These are phyloP conservation scores for Erodium trifolium DNA, from an alignment of 441 rosid genomes.

Conservation along the genomic window DNA sequence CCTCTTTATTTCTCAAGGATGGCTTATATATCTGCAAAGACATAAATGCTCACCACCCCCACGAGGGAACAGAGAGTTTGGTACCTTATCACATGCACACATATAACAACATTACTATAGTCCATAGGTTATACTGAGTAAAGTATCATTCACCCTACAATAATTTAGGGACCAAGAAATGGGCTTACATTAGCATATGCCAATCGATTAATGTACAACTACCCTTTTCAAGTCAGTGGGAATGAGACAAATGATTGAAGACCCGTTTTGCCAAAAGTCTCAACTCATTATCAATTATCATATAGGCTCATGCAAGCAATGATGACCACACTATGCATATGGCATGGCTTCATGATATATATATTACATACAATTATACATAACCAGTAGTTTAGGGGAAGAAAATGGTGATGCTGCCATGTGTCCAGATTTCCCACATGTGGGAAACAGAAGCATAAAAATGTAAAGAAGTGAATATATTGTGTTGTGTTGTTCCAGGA, in stretches of 20 bases:
- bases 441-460: neutral
- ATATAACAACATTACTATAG: neutral
- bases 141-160: no score
- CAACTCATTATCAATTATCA: neutral
- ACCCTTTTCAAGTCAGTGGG: neutral
- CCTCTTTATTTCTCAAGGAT: slow-evolving; percentile 18
- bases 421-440: slow-evolving; percentile 3
- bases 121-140: no score
- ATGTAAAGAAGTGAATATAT: neutral
- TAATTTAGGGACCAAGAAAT: no score
- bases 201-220: neutral
- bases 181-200: no score
- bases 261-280: neutral
- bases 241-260: neutral
- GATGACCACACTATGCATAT: neutral
- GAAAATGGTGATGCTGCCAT: neutral
- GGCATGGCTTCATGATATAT: neutral
- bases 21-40: slow-evolving; percentile 12
- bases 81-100: neutral
- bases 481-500: slow-evolving; percentile 7
- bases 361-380: neutral
- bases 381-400: neutral
- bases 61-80: neutral
- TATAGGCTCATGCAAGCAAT: neutral
- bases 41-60: slow-evolving; percentile 25